Base-by-base conservation (phyloP, 148 eudicot genomes). In the Rhododendron mucronatum region DNA sequence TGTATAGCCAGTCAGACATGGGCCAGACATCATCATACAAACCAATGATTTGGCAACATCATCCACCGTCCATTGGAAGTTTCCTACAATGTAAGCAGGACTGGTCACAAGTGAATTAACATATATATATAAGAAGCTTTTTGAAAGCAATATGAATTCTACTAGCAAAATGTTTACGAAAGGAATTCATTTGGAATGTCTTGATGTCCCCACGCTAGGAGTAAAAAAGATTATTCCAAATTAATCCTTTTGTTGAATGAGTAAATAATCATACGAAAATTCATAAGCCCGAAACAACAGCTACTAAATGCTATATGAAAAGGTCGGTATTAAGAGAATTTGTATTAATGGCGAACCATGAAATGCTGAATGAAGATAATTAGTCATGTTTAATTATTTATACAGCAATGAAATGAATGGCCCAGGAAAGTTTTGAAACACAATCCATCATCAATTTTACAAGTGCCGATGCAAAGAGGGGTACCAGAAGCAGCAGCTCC, bases 401-500 rank as follows among this genome's bases (percentile, higher is more conserved):
- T 28, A 4, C 30, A 14, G 61, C 33, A 41, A 47, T 10, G 55
- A 23, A 69, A 45, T 8, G 81, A 69, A 44, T 30, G 45, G 45
- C 45, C 4, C 2, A 28, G 74, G 85, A 86, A 76, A 45, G 57
- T 41, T 73, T 59, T 35, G 8, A 84, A 77, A 53, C 41, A 39
- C 73, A 77, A 8, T 76, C 35, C 21, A 86, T 48, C 14, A 37
- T 57, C 53, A 57, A 37, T 57, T 53, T 76, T n/a, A 61, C 50
- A 23, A 81, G 59, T 20, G 65, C 18, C 48, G 18, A 53, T 41
- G 20, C 8, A 78, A 87, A 81, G 41, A 81, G 82, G 77, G 53
- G 57, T 93, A 96, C 99, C 99, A 83, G 99, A 96, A 45, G 99
- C 98, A 81, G 99, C 98, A 89, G 99, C 99, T 89, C 99, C 99